Percentiles rank a stretch among this genome's conserved stretches.
These are phyloP conservation scores for Paramecium pentaurelia DNA, from an alignment of 73 alveolate genomes.

Conservation along the genomic window DNA sequence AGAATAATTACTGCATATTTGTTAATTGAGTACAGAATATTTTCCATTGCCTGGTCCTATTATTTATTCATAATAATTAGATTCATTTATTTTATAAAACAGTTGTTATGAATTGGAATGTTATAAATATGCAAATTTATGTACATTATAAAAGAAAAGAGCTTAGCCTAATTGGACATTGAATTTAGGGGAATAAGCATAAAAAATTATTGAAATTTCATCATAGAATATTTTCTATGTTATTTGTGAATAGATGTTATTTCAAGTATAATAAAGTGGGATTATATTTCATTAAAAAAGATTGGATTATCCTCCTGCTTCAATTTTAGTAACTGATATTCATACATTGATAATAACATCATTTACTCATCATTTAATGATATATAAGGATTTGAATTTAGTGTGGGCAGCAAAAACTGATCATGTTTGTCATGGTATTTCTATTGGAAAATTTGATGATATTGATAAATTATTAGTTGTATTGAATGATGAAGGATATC, in stretches of 20 bases:
- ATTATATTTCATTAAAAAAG: slow-evolving; percentile 2
- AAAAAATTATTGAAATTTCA: slow-evolving; percentile 10
- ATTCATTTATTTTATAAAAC: slow-evolving; percentile 34
- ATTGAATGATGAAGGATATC: slow-evolving; percentile 58
- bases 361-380: slow-evolving; percentile 60
- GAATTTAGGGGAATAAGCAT: slow-evolving; percentile 54
- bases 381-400: slow-evolving; percentile 36
- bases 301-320: slow-evolving; percentile 62
- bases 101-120: slow-evolving; percentile 55
- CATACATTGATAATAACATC: slow-evolving; percentile 43
- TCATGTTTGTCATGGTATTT: slow-evolving; percentile 56
- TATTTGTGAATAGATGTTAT: slow-evolving; percentile 43
- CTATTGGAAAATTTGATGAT: slow-evolving; percentile 13
- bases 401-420: slow-evolving; percentile 65
- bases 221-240: not conserved
- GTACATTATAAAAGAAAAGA: slow-evolving; percentile 18
- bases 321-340: slow-evolving; percentile 18
- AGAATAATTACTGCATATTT: slow-evolving; percentile 17
- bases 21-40: slow-evolving; percentile 46
- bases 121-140: slow-evolving; percentile 48
- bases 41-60: slow-evolving; percentile 58
- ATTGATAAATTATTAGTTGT: slow-evolving; percentile 13
- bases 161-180: slow-evolving; percentile 58
- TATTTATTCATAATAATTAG: not conserved
- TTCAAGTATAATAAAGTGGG: slow-evolving; percentile 17